Evolutionary conservation across 2,329 filamentous ascomycete genomes (phyloP).

Genomic region (Fusarium mangiferae): DNA sequence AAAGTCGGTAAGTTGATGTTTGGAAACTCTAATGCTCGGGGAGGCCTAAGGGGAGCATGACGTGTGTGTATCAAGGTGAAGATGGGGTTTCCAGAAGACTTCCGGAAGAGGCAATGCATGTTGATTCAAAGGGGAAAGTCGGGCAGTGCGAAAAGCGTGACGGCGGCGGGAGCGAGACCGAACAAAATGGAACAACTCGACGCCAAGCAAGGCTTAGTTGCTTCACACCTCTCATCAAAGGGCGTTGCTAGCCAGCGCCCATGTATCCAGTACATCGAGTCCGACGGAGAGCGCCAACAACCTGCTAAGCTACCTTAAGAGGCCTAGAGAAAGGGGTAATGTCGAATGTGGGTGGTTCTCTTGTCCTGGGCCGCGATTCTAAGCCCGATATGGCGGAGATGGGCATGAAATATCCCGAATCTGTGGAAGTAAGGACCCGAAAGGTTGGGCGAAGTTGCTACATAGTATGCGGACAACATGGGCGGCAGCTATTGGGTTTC

Average conservation of each 20-base stretch:
- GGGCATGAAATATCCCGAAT: conserved; percentile 19
- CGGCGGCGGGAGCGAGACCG: conserved; percentile 10
- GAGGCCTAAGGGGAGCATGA: conserved; percentile 8
- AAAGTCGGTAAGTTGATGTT: conserved; percentile 38
- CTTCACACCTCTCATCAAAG: conserved; percentile 9
- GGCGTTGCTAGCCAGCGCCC: conserved; percentile 22
- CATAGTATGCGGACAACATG: too few relatives aligned
- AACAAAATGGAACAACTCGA: conserved; percentile 22
- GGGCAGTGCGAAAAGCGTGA: conserved; percentile 4
- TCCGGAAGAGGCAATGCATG: conserved; percentile 31
- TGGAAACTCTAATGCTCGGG: conserved; percentile 31
- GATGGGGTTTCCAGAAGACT: conserved; percentile 37
- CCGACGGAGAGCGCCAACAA: background rate
- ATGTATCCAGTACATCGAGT: conserved; percentile 38
- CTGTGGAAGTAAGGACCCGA: conserved; percentile 23
- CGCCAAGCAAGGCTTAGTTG: conserved; percentile 26
- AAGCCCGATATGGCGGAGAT: conserved; percentile 21
- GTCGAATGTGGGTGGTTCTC: background rate
- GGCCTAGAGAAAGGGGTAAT: conserved; percentile 28
- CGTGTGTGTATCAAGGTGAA: background rate
- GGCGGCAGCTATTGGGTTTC: conserved; percentile 24
- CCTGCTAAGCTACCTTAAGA: background rate
- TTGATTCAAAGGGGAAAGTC: conserved; percentile 15
- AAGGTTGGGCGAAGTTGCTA: conserved; percentile 18
- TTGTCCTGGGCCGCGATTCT: conserved; percentile 15